phyloP scores from a whole-genome alignment of 2,329 filamentous ascomycete species.

The Sarocladium kiliense region DNA sequence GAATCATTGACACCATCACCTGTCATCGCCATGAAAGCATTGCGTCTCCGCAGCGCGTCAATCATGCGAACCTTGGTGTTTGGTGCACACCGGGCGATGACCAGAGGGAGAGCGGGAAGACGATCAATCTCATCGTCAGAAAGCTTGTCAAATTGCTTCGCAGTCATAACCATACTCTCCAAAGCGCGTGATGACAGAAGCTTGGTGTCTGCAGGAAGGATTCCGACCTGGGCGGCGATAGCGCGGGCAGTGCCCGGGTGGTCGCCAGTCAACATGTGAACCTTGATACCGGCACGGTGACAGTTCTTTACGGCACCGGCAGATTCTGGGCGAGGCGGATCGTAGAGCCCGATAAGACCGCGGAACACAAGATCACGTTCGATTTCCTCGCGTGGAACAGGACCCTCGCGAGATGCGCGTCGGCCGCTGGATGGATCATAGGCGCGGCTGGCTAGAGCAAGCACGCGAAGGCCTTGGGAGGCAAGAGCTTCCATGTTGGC shows the following conservation, averaged over 20 bases:
- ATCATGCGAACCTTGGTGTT: constrained; percentile 69
- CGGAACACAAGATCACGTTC: constrained; percentile 60
- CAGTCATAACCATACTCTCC: constrained; percentile 61
- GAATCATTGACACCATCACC: constrained; percentile 66
- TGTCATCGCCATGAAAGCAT: constrained; percentile 60
- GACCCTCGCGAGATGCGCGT: constrained; percentile 6
- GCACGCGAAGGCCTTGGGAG: constrained; percentile 61
- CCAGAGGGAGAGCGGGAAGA: constrained; percentile 56
- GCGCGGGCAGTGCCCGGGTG: constrained; percentile 61
- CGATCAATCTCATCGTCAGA: constrained; percentile 57
- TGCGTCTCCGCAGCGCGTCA: constrained; percentile 59
- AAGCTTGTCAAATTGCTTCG: constrained; percentile 62
- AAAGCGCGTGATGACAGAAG: constrained; percentile 42
- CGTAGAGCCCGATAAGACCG: constrained; percentile 68
- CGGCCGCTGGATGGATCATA: constrained; percentile 4
- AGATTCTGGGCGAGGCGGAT: constrained; percentile 65
- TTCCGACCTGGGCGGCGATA: constrained; percentile 60
- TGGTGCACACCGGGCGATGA: constrained; percentile 62
- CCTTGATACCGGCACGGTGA: constrained; percentile 56
- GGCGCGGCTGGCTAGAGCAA: constrained; percentile 51
- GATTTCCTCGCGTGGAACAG: constrained; percentile 38
- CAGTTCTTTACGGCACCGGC: constrained; percentile 52
- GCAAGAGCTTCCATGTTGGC: constrained; percentile 65
- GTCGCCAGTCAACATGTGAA: constrained; percentile 68
- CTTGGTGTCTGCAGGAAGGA: constrained; percentile 40